Evolutionary conservation across 495 filamentous ascomycete genomes (phyloP).

Genomic region (Penicillium egyptiacum): DNA sequence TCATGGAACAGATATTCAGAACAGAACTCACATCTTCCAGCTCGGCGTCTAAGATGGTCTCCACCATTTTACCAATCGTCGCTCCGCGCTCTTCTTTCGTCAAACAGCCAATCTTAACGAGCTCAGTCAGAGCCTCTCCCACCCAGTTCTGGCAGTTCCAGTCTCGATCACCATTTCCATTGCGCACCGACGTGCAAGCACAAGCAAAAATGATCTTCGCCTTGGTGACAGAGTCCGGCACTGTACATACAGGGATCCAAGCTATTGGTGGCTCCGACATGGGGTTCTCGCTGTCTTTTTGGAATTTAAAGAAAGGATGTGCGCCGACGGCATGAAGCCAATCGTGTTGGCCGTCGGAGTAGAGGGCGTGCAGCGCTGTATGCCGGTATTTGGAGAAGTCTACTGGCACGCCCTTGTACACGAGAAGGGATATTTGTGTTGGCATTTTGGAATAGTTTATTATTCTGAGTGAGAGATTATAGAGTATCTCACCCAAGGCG

Average conservation of each 20-base stretch:
- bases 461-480: not conserved
- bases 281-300: conserved; percentile 38
- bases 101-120: conserved; percentile 29
- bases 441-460: conserved; percentile 9
- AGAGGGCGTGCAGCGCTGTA: conserved; percentile 33
- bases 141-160: conserved; percentile 43
- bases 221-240: conserved; percentile 20
- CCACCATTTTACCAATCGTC: conserved; percentile 32
- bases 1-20: not conserved
- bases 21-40: conserved; percentile 15
- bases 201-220: conserved; percentile 23
- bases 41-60: conserved; percentile 31
- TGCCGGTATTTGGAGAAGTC: conserved; percentile 37
- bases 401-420: conserved; percentile 33
- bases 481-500: not conserved
- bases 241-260: conserved; percentile 23
- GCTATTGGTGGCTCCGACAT: conserved; percentile 58
- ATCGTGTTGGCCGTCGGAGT: conserved; percentile 11
- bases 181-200: conserved; percentile 25
- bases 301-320: conserved; percentile 33
- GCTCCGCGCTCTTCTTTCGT: conserved; percentile 14
- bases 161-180: conserved; percentile 26
- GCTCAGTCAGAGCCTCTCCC: conserved; percentile 27
- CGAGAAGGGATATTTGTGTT: conserved; percentile 27
- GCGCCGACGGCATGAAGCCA: conserved; percentile 31